Evolutionary conservation across 2,329 filamentous ascomycete genomes (phyloP).

Genomic region (Penicillium sp.): DNA sequence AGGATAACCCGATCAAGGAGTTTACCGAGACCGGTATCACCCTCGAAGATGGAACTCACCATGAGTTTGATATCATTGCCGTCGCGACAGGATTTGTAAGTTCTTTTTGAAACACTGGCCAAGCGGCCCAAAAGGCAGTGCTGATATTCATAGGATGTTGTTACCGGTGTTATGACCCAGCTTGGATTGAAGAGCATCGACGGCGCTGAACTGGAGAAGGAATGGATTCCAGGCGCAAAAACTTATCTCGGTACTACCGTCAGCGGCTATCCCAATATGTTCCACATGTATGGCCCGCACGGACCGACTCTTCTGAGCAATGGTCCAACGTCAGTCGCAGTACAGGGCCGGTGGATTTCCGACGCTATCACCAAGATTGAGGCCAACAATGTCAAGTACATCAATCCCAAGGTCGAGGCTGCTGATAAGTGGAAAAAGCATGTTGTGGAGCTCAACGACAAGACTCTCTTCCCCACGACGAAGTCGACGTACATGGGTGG

Average conservation of each 20-base stretch:
- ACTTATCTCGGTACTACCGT: conserved; percentile 48
- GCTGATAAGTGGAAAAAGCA: conserved; percentile 52
- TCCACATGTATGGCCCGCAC: conserved; percentile 57
- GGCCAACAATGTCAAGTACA: conserved; percentile 48
- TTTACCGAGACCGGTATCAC: conserved; percentile 44
- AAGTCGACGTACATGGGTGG: conserved; percentile 58
- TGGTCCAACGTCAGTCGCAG: conserved; percentile 55
- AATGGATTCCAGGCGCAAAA: conserved; percentile 39
- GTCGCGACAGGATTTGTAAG: conserved; percentile 46
- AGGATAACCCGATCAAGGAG: conserved; percentile 43
- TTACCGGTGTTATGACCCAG: conserved; percentile 43
- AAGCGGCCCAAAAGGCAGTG: too few species aligned
- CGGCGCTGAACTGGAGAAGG: conserved; percentile 33
- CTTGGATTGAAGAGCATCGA: conserved; percentile 41
- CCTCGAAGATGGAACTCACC: conserved; percentile 37
- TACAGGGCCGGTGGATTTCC: conserved; percentile 59
- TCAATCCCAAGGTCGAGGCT: conserved; percentile 51
- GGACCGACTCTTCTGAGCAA: conserved; percentile 57
- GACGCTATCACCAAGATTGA: conserved; percentile 53
- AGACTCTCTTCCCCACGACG: conserved; percentile 51
- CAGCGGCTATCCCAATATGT: conserved; percentile 50
- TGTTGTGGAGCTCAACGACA: conserved; percentile 49
- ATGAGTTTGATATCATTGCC: conserved; percentile 44
- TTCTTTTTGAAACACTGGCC: neutral
- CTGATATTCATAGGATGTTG: conserved; percentile 28